Base-by-base conservation (phyloP, 108 stramenopile genomes). In the Schizochytrium sp. region DNA sequence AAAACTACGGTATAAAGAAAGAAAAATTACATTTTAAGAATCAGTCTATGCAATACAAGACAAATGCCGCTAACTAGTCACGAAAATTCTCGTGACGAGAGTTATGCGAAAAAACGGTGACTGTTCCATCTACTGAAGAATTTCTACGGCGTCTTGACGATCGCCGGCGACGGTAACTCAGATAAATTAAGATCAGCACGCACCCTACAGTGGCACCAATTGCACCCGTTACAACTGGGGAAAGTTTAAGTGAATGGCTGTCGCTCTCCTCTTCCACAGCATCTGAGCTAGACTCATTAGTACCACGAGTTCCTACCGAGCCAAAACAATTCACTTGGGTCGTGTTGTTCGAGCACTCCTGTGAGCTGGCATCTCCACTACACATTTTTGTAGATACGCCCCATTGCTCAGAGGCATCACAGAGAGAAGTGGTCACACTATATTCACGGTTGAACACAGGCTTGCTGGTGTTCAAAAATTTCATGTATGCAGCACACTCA, bases 381-480 rank as follows among this genome's bases (percentile, higher is more conserved):
- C 76, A 83, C 50, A 55, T 55, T 40, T 83, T 83, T 10, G 76
- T 83, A n/a, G 76, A 56, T 5, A 83, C 76, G 50, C 53, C 53
- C 50, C 50, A 49, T 8, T 8, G 12, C 15, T 83, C 3, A 40
- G 76, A 83, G 4, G 76, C 76, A 10, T 47, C 28, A 53, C 76
- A 83, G 28, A 69, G 28, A 0, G 12, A 8, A 7, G 5, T n/a
- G 5, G 19, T 7, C 50, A 55, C 53, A 10, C 28, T n/a, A 40
- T 55, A 83, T 40, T 83, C 76, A 53, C 47, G 50, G 53, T 83
- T 83, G 47, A 83, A 83, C 28, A 83, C 76, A 5, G 76, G 50
- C 76, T 38, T 83, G 8, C 53, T 53, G 50, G 38, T 55, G 28
- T 83, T 40, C 50, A 83, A 55, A 42, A 83, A 83, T n/a, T 10